Percentiles rank a stretch among this genome's conserved stretches.
Conservation (phyloP, 768 basidiomycete species). For the Boletus reticulatus region DNA sequence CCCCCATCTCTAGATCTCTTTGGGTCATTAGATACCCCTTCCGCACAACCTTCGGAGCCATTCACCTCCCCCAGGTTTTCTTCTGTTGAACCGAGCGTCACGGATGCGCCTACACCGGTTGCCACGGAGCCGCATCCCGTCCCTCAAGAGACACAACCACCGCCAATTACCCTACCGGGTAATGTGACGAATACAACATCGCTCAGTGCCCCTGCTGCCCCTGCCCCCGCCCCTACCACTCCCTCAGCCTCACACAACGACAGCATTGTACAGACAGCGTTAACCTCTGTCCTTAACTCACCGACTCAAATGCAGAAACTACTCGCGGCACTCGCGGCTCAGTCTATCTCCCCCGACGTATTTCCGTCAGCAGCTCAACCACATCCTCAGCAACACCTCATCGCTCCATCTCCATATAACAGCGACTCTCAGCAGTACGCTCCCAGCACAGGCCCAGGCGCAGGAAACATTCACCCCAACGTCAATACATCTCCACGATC, state of each 20-base stretch:
- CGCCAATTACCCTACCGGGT: constrained; percentile 10
- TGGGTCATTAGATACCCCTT: constrained; percentile 48
- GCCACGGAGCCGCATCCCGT: constrained; percentile 10
- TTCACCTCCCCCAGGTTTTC: constrained; percentile 24
- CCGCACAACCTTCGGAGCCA: constrained; percentile 35
- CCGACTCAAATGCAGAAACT: constrained; percentile 60
- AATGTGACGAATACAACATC: constrained; percentile 11
- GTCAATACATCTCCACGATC: constrained; percentile 9
- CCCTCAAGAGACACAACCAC: constrained; percentile 15
- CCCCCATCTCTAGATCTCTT: constrained; percentile 34
- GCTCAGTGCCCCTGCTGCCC: constrained; percentile 5
- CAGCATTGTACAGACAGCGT: constrained; percentile 45
- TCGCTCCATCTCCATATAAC: constrained; percentile 32
- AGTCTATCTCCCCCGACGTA: constrained; percentile 22
- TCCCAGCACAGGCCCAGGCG: background rate
- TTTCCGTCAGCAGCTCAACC: constrained; percentile 17
- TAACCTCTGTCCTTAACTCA: constrained; percentile 49
- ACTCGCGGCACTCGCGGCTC: constrained; percentile 40
- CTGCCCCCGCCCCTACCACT: constrained; percentile 10
- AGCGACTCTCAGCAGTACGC: constrained; percentile 6
- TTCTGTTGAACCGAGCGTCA: constrained; percentile 25
- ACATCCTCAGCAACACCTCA: constrained; percentile 21
- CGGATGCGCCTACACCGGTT: constrained; percentile 16
- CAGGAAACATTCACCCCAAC: constrained; percentile 4
- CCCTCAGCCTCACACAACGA: constrained; percentile 33